Conservation (phyloP, 164 flowering plant species). For the Stephania japonica region DNA sequence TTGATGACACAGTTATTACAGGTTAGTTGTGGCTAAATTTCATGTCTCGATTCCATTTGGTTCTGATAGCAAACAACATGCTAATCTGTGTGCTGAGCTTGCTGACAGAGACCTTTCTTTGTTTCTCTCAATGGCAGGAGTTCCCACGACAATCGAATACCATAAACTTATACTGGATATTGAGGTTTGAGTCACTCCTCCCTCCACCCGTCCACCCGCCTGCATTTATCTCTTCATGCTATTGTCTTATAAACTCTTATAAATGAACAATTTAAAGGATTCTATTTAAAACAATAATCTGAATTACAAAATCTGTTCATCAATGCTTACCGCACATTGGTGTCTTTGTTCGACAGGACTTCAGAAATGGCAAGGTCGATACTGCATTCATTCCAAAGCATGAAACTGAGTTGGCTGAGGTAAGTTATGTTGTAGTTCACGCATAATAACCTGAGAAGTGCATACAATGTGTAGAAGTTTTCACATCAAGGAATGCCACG, state of each 20-base stretch:
- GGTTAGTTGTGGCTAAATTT: conserved; percentile 28
- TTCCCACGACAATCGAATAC: conserved; percentile 95
- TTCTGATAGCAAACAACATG: not conserved
- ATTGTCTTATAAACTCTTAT: no score
- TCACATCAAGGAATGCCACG: not conserved
- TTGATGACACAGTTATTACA: conserved; percentile 79
- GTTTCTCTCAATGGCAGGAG: conserved; percentile 41
- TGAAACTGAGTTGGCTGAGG: conserved; percentile 70
- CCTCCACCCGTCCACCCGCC: not conserved
- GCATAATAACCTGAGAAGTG: not conserved
- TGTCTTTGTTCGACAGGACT: conserved; percentile 52
- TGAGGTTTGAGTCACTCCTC: conserved; percentile 45
- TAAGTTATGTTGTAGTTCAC: conserved; percentile 24
- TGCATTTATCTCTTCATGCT: no score
- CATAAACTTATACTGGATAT: conserved; percentile 93
- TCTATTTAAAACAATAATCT: not conserved
- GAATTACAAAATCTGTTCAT: not conserved
- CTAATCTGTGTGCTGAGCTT: not conserved
- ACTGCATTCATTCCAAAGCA: conserved; percentile 98
- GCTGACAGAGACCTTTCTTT: not conserved
- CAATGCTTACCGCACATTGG: not conserved
- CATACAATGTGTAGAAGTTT: no score
- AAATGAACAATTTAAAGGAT: not conserved
- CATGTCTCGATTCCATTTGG: not conserved
- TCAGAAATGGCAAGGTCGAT: conserved; percentile 86